Conservation (phyloP, 1,139 yeast species). For the Debaryomyces sp. region DNA sequence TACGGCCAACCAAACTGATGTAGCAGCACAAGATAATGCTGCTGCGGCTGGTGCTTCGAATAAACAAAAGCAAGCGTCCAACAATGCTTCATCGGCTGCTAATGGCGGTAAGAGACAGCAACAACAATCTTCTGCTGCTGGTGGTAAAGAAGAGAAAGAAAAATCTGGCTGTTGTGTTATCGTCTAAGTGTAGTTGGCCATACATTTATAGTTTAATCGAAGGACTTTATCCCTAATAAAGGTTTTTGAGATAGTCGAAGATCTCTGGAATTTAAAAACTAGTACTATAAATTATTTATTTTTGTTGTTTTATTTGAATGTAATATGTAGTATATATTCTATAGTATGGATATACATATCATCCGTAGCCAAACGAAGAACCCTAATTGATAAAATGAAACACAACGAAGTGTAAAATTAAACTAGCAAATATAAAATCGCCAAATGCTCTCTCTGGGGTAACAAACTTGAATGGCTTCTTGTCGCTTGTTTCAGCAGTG, state of each 20-base stretch:
- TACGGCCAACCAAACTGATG: neutral
- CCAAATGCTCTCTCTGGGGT: slow-evolving; percentile 85
- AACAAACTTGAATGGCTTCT: slow-evolving; percentile 50
- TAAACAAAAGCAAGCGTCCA: neutral
- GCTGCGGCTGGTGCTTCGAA: slow-evolving; percentile 8
- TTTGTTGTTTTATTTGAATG: neutral
- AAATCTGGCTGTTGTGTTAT: slow-evolving; percentile 51
- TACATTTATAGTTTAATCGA: neutral
- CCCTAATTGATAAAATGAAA: slow-evolving; percentile 82
- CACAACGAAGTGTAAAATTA: slow-evolving; percentile 85
- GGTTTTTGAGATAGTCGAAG: neutral
- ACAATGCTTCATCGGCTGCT: slow-evolving; percentile 7
- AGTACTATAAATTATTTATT: neutral
- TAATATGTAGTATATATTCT: neutral
- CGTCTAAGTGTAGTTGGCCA: slow-evolving; percentile 23
- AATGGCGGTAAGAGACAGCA: slow-evolving; percentile 13
- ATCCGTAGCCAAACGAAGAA: neutral
- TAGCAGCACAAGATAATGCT: slow-evolving; percentile 11
- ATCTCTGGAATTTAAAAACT: neutral
- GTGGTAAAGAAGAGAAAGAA: slow-evolving; percentile 30
- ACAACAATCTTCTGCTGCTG: slow-evolving; percentile 17
- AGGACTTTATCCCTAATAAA: neutral
- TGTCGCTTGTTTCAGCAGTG: slow-evolving; percentile 16
- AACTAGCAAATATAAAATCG: slow-evolving; percentile 85
- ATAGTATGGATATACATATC: neutral